These are phyloP conservation scores for Pleurotus eryngii DNA, from an alignment of 768 basidiomycete species.

Conservation along the genomic window DNA sequence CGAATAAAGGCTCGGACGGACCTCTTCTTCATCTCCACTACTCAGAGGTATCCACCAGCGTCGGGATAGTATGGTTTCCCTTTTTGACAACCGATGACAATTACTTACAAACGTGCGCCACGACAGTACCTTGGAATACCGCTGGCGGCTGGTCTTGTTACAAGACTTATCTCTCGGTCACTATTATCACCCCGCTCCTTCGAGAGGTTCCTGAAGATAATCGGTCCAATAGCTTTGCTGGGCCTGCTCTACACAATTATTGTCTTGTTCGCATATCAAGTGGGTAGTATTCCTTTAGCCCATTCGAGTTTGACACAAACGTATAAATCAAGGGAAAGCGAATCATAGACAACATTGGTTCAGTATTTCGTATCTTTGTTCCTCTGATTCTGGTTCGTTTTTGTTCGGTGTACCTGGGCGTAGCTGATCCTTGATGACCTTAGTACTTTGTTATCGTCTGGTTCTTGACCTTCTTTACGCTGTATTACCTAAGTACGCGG, in stretches of 20 bases:
- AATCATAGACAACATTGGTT: slow-evolving; percentile 70
- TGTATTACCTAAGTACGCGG: slow-evolving; percentile 44
- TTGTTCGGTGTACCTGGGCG: too few relatives aligned
- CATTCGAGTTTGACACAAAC: not conserved
- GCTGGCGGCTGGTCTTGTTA: slow-evolving; percentile 65
- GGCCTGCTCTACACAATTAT: slow-evolving; percentile 82
- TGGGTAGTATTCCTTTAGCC: not conserved
- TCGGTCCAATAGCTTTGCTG: slow-evolving; percentile 66
- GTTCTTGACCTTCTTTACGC: slow-evolving; percentile 54
- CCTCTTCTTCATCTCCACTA: slow-evolving; percentile 49
- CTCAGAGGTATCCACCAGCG: slow-evolving; percentile 57
- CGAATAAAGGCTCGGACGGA: slow-evolving; percentile 23
- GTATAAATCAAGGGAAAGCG: slow-evolving; percentile 36
- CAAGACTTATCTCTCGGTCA: slow-evolving; percentile 52
- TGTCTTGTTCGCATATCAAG: slow-evolving; percentile 69
- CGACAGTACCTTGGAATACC: slow-evolving; percentile 81
- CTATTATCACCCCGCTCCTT: slow-evolving; percentile 46
- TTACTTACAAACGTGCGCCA: not conserved
- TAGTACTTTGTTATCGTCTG: slow-evolving; percentile 77
- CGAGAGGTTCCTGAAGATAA: slow-evolving; percentile 60
- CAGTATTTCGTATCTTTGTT: slow-evolving; percentile 78
- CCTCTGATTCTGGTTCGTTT: slow-evolving; percentile 53
- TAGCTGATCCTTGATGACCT: not conserved
- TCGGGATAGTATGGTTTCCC: slow-evolving; percentile 57
- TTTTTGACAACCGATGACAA: not conserved